phyloP scores from a whole-genome alignment of 2,329 filamentous ascomycete species.

The Cordyceps sp. region DNA sequence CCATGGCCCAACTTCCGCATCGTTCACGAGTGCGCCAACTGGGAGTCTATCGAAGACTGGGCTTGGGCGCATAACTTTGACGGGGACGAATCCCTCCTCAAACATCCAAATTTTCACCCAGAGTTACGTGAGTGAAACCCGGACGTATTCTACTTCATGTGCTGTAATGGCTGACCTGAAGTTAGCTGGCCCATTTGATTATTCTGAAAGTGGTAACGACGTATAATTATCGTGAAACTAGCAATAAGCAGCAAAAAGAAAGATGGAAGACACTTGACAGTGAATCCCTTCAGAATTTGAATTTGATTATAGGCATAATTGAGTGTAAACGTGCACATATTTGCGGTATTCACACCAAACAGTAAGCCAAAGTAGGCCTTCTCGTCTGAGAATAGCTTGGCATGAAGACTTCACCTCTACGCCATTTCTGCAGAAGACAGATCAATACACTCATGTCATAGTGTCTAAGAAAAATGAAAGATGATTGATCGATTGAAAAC shows the following conservation, averaged over 20 bases:
- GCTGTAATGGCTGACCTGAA: background rate
- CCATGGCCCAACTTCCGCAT: conserved; percentile 3
- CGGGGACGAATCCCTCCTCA: conserved; percentile 1
- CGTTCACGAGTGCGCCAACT: conserved; percentile 2
- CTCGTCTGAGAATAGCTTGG: too few relatives aligned
- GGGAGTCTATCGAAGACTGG: conserved; percentile 2
- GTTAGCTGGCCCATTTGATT: conserved; percentile 2
- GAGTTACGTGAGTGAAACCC: conserved; percentile 1
- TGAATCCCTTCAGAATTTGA: too few relatives aligned
- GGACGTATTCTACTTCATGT: background rate
- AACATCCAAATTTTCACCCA: conserved; percentile 3
- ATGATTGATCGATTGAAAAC: too few relatives aligned
- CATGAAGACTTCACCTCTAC: too few relatives aligned
- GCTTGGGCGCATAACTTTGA: conserved; percentile 2
- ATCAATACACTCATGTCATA: too few relatives aligned
- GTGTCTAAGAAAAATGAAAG: too few relatives aligned
- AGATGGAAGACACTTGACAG: too few relatives aligned
- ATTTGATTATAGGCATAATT: too few relatives aligned
- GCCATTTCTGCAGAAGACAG: too few relatives aligned
- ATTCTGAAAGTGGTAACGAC: conserved; percentile 1
- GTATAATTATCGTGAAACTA: background rate
- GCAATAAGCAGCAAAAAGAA: background rate
- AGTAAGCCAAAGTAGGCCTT: too few relatives aligned
- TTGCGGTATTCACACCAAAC: too few relatives aligned
- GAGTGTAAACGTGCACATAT: too few relatives aligned